A percentile compares a stretch with the other conserved stretches of the same genome.
These are phyloP conservation scores for Zasmidium angulare DNA, from an alignment of 2,329 filamentous ascomycete species.

Conservation along the genomic window DNA sequence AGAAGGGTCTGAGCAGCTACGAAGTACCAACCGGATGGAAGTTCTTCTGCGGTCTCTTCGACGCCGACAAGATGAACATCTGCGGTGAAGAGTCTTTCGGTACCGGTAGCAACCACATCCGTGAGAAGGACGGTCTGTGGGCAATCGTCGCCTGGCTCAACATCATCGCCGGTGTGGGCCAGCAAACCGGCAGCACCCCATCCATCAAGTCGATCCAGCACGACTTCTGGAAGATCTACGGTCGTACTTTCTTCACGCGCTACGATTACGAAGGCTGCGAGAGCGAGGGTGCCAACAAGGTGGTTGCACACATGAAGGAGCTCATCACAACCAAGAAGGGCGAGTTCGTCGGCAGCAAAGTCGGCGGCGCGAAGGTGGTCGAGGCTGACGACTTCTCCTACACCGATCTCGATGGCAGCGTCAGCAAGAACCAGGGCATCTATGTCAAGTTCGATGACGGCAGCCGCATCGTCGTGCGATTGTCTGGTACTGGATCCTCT, in stretches of 20 bases:
- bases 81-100: slow-evolving; percentile 98
- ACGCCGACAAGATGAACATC: slow-evolving; percentile 93
- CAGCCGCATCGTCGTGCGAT: slow-evolving; percentile 88
- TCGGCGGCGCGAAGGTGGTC: slow-evolving; percentile 78
- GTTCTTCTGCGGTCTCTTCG: slow-evolving; percentile 96
- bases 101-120: slow-evolving; percentile 97
- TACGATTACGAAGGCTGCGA: slow-evolving; percentile 98
- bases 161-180: slow-evolving; percentile 91
- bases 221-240: slow-evolving; percentile 95
- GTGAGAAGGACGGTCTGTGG: slow-evolving; percentile 98
- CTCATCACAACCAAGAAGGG: slow-evolving; percentile 68
- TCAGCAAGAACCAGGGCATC: slow-evolving; percentile 93
- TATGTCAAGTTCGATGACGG: slow-evolving; percentile 93
- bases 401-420: slow-evolving; percentile 96
- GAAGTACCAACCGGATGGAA: slow-evolving; percentile 99
- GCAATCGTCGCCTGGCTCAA: slow-evolving; percentile 97
- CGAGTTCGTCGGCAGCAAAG: slow-evolving; percentile 79
- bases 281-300: slow-evolving; percentile 84
- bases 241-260: slow-evolving; percentile 97
- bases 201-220: slow-evolving; percentile 96
- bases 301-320: slow-evolving; percentile 76
- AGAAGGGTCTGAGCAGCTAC: slow-evolving; percentile 86
- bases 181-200: slow-evolving; percentile 75
- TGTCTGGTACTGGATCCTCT: slow-evolving; percentile 92
- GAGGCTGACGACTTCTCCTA: slow-evolving; percentile 97